Evolutionary conservation across 345 rosid genomes (phyloP), one percentile per base, ranked within the genome.

Genomic region (Lepidium africanum): DNA sequence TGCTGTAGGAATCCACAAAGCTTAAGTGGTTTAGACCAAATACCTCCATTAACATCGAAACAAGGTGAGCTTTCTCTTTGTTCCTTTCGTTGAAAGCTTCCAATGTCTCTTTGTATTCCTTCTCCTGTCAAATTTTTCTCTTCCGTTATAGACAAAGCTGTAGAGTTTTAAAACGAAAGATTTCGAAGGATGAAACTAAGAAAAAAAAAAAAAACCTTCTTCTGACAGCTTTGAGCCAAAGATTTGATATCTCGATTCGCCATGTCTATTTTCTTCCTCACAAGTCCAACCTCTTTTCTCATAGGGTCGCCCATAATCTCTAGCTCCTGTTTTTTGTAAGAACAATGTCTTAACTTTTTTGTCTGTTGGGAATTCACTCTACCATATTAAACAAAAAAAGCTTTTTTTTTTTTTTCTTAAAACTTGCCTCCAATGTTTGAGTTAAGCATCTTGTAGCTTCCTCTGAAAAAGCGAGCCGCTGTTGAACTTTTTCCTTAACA

Each of bases 21-120:
- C 33, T 21, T 2, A 11, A 17, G 27, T 53, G 23, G 52, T 37
- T 60, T 62, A 55, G 9, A 57, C n/a, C 2, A 25, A 12, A 27
- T 49, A 75, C 79, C 76, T 76, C 72, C 79, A 76, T 76, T 49
- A 76, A 63, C 74, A 67, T 59, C 0, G 76, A 53, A 19, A 77
- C 77, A 59, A 77, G 72, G 49, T 77, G 65, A 77, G 80, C 52
- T 61, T 77, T 89, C 61, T 89, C 96, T 72, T 82, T 86, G 76
- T 65, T 87, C 84, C 85, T 92, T 72, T 86, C 92, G 40, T 86
- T 89, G 78, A 89, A 87, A 59, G 88, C 85, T 69, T 87, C 91
- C 42, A 77, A 16, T 52, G 80, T 72, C 9, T 77, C 80, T 71
- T 71, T 77, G 59, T 86, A 85, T 77, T 89, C 96, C 79, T 82